These are phyloP conservation scores for Mycena vitilis DNA, from an alignment of 768 basidiomycete species.

Conservation along the genomic window DNA sequence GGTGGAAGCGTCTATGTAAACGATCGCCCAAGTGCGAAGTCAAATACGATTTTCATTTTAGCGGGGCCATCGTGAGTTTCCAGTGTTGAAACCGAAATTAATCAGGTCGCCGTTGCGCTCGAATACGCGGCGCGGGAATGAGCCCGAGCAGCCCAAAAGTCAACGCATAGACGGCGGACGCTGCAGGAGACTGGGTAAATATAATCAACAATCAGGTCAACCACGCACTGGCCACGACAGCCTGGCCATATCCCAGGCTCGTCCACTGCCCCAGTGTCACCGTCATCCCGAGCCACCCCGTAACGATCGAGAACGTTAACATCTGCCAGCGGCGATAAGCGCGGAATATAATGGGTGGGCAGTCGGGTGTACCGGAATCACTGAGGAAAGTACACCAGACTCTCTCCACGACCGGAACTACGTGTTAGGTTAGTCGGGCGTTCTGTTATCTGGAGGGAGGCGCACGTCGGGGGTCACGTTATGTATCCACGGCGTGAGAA, in stretches of 20 bases:
- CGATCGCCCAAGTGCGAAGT: slow-evolving; percentile 4
- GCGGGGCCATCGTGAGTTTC: neutral
- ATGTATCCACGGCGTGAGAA: slow-evolving; percentile 73
- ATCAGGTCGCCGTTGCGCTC: slow-evolving; percentile 23
- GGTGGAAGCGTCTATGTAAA: slow-evolving; percentile 4
- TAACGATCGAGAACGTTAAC: slow-evolving; percentile 74
- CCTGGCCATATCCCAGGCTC: slow-evolving; percentile 70
- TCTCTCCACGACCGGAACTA: slow-evolving; percentile 83
- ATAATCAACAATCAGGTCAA: neutral
- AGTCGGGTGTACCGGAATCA: slow-evolving; percentile 65
- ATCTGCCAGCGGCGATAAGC: slow-evolving; percentile 45
- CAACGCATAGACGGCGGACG: slow-evolving; percentile 76
- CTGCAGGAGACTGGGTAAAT: slow-evolving; percentile 48
- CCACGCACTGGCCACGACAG: slow-evolving; percentile 69
- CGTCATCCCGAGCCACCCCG: slow-evolving; percentile 74
- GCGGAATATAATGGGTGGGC: neutral
- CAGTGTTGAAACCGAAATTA: slow-evolving; percentile 5
- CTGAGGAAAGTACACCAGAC: slow-evolving; percentile 73
- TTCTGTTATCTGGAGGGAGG: slow-evolving; percentile 25
- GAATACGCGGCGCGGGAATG: slow-evolving; percentile 66
- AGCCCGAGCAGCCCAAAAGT: slow-evolving; percentile 81
- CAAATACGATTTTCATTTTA: neutral
- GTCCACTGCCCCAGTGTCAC: slow-evolving; percentile 78
- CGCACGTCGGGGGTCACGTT: slow-evolving; percentile 79
- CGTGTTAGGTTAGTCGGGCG: neutral